Conservation (phyloP, 2,329 filamentous ascomycete species). For the Trichoderma semiorbis region DNA sequence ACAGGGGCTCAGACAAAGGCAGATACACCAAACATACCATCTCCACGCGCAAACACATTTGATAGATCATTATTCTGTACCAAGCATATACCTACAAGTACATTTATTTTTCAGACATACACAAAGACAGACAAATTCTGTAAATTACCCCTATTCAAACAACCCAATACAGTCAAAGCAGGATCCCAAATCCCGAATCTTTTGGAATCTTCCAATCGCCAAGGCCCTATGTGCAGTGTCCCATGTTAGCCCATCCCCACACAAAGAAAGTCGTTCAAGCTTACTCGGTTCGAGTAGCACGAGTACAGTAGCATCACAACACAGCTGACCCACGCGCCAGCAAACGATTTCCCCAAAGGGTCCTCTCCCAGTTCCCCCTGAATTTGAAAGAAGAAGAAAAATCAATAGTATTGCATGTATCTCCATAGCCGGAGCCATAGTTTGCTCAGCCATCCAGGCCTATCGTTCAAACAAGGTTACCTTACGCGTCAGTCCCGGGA, state of each 20-base stretch:
- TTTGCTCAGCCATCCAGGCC: not conserved
- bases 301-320: not conserved
- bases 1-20: not conserved
- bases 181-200: not conserved
- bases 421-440: not conserved
- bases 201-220: not conserved
- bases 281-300: not conserved
- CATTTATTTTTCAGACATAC: not conserved
- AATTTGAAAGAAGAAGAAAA: not conserved
- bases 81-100: no score
- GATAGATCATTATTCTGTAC: not conserved
- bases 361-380: not conserved
- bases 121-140: not conserved
- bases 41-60: not conserved
- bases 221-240: no score
- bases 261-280: not conserved
- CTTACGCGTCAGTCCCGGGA: not conserved
- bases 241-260: conserved; percentile 11
- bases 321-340: not conserved
- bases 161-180: no score
- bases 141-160: not conserved
- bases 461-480: not conserved
- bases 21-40: not conserved
- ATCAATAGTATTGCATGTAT: not conserved
- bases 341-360: not conserved